Evolutionary conservation across 805 yeast genomes (phyloP).

Genomic region (Blastobotrys peoriensis): DNA sequence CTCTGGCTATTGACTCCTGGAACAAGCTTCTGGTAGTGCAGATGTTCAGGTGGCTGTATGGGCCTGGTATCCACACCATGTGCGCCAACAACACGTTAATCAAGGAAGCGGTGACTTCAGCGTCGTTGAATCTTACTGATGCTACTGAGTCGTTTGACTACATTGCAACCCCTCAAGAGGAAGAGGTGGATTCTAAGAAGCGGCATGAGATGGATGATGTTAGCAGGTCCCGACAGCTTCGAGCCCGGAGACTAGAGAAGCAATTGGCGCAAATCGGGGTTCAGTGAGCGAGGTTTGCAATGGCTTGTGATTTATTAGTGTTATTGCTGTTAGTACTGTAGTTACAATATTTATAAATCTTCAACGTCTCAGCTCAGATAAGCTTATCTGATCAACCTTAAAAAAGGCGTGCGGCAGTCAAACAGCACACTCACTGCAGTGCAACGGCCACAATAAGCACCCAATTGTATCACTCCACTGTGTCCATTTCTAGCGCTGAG

Average conservation of each 20-base stretch:
- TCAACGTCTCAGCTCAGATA: too few relatives aligned
- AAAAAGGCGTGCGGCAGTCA: too few relatives aligned
- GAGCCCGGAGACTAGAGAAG: slow-evolving; percentile 2
- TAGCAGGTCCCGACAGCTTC: background rate
- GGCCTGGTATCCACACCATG: slow-evolving; percentile 31
- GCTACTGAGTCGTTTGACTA: background rate
- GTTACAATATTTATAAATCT: too few relatives aligned
- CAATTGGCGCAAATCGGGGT: background rate
- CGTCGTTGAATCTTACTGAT: background rate
- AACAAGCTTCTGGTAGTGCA: slow-evolving; percentile 28
- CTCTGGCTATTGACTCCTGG: slow-evolving; percentile 30
- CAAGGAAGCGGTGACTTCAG: slow-evolving; percentile 15
- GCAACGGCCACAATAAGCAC: too few relatives aligned
- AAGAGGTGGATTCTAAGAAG: background rate
- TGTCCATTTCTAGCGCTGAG: too few relatives aligned
- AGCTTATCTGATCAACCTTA: too few relatives aligned
- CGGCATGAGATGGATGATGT: background rate
- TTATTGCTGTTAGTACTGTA: too few relatives aligned
- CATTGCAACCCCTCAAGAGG: background rate
- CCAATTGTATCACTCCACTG: too few relatives aligned
- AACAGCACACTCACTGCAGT: too few relatives aligned
- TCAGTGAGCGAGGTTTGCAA: too few relatives aligned
- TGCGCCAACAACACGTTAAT: slow-evolving; percentile 30
- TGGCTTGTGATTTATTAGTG: too few relatives aligned
- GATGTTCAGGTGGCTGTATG: slow-evolving; percentile 32